These are phyloP conservation scores for Aegilops sharonensis DNA, from an alignment of 176 grass and related monocot species.

Conservation along the genomic window DNA sequence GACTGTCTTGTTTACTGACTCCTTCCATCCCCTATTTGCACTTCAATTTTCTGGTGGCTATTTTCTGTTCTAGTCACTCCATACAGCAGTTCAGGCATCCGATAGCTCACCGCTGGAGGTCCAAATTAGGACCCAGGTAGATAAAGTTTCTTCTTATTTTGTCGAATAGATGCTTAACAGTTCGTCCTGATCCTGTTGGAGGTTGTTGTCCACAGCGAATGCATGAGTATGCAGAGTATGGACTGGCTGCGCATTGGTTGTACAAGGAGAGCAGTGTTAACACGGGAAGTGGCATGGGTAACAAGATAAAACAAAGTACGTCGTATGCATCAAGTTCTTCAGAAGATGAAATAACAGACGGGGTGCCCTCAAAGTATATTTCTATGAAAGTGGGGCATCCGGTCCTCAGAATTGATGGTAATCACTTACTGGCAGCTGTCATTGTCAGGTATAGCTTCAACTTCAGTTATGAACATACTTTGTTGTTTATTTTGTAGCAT, in stretches of 20 bases:
- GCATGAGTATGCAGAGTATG: conserved; percentile 94
- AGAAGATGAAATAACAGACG: conserved; percentile 68
- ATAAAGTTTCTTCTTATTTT: background rate
- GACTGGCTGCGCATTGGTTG: conserved; percentile 97
- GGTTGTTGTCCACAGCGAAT: conserved; percentile 57
- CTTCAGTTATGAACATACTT: conserved; percentile 10
- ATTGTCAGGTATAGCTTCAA: conserved; percentile 71
- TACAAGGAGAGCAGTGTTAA: conserved; percentile 86
- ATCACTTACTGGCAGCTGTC: conserved; percentile 84
- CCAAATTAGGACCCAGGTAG: conserved; percentile 95
- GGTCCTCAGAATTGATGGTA: conserved; percentile 81
- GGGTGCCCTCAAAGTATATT: conserved; percentile 70
- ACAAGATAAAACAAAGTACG: conserved; percentile 44
- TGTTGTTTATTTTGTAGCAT: conserved; percentile 28
- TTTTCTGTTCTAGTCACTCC: conserved; percentile 72
- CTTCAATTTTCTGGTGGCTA: conserved; percentile 27
- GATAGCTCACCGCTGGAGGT: conserved; percentile 90
- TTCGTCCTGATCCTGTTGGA: conserved; percentile 38
- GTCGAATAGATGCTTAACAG: conserved; percentile 29
- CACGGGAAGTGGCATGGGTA: conserved; percentile 41
- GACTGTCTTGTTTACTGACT: conserved; percentile 12
- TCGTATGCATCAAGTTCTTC: conserved; percentile 57
- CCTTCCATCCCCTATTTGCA: background rate
- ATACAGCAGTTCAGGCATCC: conserved; percentile 85
- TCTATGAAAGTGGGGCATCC: conserved; percentile 89